Percentiles rank a stretch among this genome's conserved stretches.
phyloP scores from a whole-genome alignment of 2,329 filamentous ascomycete genomes.

The Beauveria sp. region DNA sequence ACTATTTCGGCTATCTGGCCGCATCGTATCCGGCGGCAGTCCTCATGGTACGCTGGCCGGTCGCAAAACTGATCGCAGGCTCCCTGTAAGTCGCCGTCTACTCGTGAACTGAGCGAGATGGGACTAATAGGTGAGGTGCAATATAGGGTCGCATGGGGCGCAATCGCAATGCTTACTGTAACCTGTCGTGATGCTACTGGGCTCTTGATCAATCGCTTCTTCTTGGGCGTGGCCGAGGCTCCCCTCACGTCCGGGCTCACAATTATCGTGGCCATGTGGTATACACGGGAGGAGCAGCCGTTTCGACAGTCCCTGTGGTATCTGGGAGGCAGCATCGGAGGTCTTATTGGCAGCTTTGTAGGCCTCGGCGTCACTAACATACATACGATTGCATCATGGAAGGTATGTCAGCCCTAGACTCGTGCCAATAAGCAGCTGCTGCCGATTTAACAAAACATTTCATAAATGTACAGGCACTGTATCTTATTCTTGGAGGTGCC shows the following conservation, averaged over 20 bases:
- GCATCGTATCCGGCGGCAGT: background rate
- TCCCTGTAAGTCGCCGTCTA: background rate
- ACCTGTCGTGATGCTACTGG: conserved; percentile 14
- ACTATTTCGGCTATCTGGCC: background rate
- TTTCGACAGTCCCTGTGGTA: conserved; percentile 21
- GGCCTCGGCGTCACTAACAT: conserved; percentile 19
- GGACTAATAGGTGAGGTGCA: no score
- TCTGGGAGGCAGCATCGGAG: conserved; percentile 18
- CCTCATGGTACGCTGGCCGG: background rate
- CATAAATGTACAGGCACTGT: background rate
- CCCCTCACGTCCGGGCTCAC: conserved; percentile 23
- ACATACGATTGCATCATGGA: background rate
- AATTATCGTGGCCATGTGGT: conserved; percentile 27
- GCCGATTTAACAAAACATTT: background rate
- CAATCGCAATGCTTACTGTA: background rate
- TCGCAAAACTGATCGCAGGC: background rate
- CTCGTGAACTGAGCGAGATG: no score
- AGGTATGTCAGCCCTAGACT: background rate
- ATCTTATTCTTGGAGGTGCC: conserved; percentile 4
- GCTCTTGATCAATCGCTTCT: conserved; percentile 25
- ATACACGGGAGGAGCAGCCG: conserved; percentile 23
- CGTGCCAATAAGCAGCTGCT: background rate
- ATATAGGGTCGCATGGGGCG: background rate
- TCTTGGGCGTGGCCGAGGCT: conserved; percentile 25
- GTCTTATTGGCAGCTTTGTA: conserved; percentile 18